Evolutionary conservation across 2,329 filamentous ascomycete species (phyloP).

Genomic region (Trichoderma aggressivum): DNA sequence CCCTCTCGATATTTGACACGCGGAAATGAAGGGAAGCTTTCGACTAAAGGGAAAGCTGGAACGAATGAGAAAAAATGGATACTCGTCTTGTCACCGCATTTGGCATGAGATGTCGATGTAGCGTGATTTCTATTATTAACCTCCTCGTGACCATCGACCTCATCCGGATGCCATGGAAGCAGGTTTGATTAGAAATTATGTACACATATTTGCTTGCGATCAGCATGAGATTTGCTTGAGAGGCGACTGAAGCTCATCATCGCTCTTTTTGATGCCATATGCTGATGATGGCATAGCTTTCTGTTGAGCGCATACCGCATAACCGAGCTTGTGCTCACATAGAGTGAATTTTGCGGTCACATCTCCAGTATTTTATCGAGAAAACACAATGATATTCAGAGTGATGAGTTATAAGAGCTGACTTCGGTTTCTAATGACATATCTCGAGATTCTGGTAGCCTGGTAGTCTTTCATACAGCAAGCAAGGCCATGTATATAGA

Average conservation of each 20-base stretch:
- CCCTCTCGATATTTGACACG: background rate
- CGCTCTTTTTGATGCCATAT: background rate
- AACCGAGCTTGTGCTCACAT: background rate
- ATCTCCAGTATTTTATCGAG: background rate
- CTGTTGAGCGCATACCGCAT: background rate
- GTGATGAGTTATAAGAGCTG: background rate
- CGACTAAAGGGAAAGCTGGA: background rate
- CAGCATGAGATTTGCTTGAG: background rate
- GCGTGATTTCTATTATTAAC: background rate
- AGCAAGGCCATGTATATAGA: background rate
- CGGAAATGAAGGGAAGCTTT: background rate
- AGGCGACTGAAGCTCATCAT: background rate
- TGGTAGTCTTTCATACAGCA: background rate
- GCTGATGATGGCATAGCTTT: background rate
- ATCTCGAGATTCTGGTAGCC: background rate
- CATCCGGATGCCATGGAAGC: background rate
- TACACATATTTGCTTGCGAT: background rate
- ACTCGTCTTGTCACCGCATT: background rate
- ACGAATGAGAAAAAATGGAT: background rate
- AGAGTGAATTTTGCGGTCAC: background rate
- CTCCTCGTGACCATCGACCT: slow-evolving; percentile 3
- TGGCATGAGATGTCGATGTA: background rate
- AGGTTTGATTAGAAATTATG: background rate
- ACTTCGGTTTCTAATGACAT: background rate
- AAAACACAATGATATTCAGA: background rate